A percentile compares a stretch with the other conserved stretches of the same genome.
Evolutionary conservation across 208 protist genomes (phyloP).

Genomic region (Trypanosoma platydactyli): DNA sequence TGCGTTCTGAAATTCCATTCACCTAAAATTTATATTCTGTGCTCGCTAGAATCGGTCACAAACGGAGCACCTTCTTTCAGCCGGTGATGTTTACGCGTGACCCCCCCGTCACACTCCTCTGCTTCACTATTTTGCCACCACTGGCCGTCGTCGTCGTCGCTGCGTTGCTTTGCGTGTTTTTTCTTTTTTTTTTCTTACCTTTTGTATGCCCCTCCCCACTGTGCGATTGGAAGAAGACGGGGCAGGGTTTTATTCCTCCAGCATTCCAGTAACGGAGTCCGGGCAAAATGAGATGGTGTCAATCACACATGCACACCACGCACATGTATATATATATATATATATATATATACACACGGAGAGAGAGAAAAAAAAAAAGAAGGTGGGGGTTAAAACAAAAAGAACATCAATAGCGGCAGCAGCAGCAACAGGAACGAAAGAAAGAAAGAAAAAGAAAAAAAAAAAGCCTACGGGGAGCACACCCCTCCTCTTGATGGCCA

Average conservation of each 20-base stretch:
- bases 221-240: no score
- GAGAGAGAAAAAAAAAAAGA: not conserved
- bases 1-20: slow-evolving; percentile 53
- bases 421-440: slow-evolving; percentile 21
- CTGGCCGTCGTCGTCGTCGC: no score
- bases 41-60: no score
- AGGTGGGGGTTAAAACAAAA: not conserved
- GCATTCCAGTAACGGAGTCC: no score
- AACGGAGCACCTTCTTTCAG: no score
- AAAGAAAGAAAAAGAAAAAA: slow-evolving; percentile 24
- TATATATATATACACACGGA: no score
- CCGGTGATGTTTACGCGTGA: no score
- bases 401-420: not conserved
- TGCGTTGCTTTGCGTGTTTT: slow-evolving; percentile 25
- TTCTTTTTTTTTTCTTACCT: slow-evolving; percentile 19
- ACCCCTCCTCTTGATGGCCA: no score
- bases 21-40: slow-evolving; percentile 1
- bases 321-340: slow-evolving; percentile 1
- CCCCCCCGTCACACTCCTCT: not conserved
- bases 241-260: no score
- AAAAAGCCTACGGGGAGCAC: no score
- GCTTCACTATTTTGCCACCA: no score
- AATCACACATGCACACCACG: not conserved
- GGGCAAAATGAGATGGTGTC: no score
- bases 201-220: not conserved